A percentile compares a stretch with the other conserved stretches of the same genome.
phyloP scores from a whole-genome alignment of 1,139 yeast genomes.

The Saccharomyces hybrid region DNA sequence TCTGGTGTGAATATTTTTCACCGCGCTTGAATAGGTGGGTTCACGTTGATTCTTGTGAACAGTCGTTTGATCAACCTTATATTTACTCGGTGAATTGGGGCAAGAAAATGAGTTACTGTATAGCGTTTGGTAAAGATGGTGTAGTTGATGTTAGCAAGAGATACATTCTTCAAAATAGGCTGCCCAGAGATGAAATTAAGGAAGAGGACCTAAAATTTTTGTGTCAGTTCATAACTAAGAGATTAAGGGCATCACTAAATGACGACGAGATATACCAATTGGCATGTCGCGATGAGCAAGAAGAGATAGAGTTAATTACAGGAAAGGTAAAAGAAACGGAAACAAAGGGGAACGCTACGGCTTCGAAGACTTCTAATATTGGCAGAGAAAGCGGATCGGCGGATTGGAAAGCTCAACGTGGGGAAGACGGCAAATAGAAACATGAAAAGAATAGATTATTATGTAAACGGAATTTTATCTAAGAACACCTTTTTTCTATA shows the following conservation, averaged over 20 bases:
- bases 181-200: slow-evolving; percentile 44
- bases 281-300: slow-evolving; percentile 37
- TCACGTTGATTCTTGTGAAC: slow-evolving; percentile 86
- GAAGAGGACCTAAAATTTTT: slow-evolving; percentile 38
- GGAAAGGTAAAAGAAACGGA: slow-evolving; percentile 1
- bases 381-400: slow-evolving; percentile 72
- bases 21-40: slow-evolving; percentile 59
- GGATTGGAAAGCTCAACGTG: slow-evolving; percentile 68
- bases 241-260: slow-evolving; percentile 32
- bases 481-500: slow-evolving; percentile 4
- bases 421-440: slow-evolving; percentile 54
- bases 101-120: slow-evolving; percentile 79
- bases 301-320: slow-evolving; percentile 32
- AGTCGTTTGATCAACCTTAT: slow-evolving; percentile 71
- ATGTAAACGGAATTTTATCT: not conserved
- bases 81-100: slow-evolving; percentile 86
- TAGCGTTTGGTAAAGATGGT: slow-evolving; percentile 60
- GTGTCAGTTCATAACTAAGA: slow-evolving; percentile 37
- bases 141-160: slow-evolving; percentile 61
- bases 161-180: slow-evolving; percentile 49
- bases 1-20: slow-evolving; percentile 90
- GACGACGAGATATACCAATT: slow-evolving; percentile 33
- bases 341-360: slow-evolving; percentile 6
- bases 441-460: not conserved
- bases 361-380: slow-evolving; percentile 7